Base-by-base conservation (phyloP, 2,329 filamentous ascomycete genomes). In the Fusarium nygamai region DNA sequence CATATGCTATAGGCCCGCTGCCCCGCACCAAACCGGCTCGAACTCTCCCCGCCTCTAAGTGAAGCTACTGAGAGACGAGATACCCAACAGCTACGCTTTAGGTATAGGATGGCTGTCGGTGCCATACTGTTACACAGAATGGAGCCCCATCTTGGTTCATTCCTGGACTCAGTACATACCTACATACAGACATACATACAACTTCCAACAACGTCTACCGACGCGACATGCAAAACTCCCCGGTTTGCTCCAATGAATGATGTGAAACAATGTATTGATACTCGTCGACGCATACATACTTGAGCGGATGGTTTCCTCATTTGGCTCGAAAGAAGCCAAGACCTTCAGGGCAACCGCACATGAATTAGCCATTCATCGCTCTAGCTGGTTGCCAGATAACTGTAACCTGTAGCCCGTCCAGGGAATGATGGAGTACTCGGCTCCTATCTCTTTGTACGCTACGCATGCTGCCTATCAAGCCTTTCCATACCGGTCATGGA, bases 41-140 rank as follows among this genome's bases (percentile, higher is more conserved):
- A 75, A 74, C 72, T 73, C 60, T 74, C 72, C 51, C 58, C 60
- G 43, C 68, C 68, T 75, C 61, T 67, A 61, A 43, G 34, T 61
- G 60, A 75, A 46, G 53, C 60, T 63, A 69, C 60, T 48, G 22
- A 36, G 46, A 34, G 41, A 57, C 24, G 39, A 72, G 56, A 60
- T 64, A 69, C 63, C 51, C 46, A 63, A 63, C 36, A 59, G 50
- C 60, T 72, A 74, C 71, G 71, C 68, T 72, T 74, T 74, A 19
- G 71, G 71, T 60, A 69, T 72, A 72, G 71, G 44, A 74, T 72
- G 63, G 34, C 50, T 36, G 34, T 36, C 16, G 34, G 34, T 36
- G 34, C 34, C 34, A 36, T 19, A 34, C 34, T 36, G 34, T 36
- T 36, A 50, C 41, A 29, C 47, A 48, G 20, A 71, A 69, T 60